Evolutionary conservation across 202 grass and related monocot genomes (phyloP), one percentile per base, ranked within the genome.

Genomic region (Dendrocalamus latiflorus): DNA sequence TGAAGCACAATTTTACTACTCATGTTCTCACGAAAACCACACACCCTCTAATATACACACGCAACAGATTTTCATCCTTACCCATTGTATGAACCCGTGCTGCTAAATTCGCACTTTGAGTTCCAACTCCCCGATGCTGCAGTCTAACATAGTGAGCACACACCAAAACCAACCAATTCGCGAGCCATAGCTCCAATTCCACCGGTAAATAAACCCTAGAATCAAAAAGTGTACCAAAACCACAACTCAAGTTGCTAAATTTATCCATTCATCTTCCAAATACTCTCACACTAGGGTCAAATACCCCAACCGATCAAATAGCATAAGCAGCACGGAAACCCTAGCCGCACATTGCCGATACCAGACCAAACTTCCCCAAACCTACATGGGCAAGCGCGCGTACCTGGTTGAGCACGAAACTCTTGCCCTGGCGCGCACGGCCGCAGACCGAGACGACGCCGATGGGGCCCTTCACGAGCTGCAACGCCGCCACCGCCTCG

Each of bases 381-480:
- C 41, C 39, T 56, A 73, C 14, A 12, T 9, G 55, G 2, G 15
- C 17, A 18, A 72, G 21, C 2, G 34, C 20, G 64, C 47, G 10
- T 72, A 99, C 96, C 96, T 98, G 93, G 84, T 98, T 98, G 38
- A 98, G 93, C 12, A 98, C 91, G 81, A 95, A 98, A 77, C 96
- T 98, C 81, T 98, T 98, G n/a, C 96, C 96, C 93, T 98, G 93
- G n/a, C 96, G 87, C 43, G 96, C 91, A 65, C 96, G 93, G 60
- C 96, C 96, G 33, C 96, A 98, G 77, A 98, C 96, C 18, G 96
- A 90, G 72, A 95, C 91, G 58, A 98, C 87, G 10, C 96, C 96
- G 34, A 98, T 68, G 75, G 96, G 89, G 9, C 93, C 96, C 77
- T 98, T 98, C 47, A 95, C 91, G 45, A 98, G 93, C 59, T 93